These are phyloP conservation scores for Kwoniella bestiolae DNA, from an alignment of 768 basidiomycete species.

Conservation along the genomic window DNA sequence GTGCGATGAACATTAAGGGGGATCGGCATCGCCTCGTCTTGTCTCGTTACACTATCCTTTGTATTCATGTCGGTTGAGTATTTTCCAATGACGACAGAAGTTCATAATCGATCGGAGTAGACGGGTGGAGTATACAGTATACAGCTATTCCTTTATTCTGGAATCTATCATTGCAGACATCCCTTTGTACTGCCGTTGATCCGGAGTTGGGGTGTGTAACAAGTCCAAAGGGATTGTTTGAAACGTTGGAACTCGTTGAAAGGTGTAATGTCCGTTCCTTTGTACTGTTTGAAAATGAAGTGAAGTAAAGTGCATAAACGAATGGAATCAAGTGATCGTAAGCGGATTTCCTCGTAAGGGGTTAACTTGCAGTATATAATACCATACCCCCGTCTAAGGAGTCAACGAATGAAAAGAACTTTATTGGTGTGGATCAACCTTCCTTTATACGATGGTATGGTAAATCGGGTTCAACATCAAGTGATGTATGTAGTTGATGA, in stretches of 20 bases:
- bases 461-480: too few relatives aligned
- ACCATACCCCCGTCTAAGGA: background rate
- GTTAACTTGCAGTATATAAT: too few relatives aligned
- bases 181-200: background rate
- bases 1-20: background rate
- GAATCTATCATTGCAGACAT: background rate
- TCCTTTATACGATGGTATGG: background rate
- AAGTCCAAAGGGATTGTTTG: background rate
- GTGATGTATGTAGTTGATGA: too few relatives aligned
- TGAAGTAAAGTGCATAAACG: too few relatives aligned
- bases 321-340: too few relatives aligned
- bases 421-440: background rate
- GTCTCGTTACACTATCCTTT: slow-evolving; percentile 1
- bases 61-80: background rate
- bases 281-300: background rate
- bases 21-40: slow-evolving; percentile 6
- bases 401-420: background rate
- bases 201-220: background rate
- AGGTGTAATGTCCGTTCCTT: background rate
- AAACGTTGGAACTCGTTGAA: background rate
- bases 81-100: too few relatives aligned
- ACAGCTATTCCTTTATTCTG: too few relatives aligned
- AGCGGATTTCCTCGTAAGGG: background rate
- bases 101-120: too few relatives aligned
- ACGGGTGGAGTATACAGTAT: too few relatives aligned